phyloP scores from a whole-genome alignment of 352 stramenopile species.

The Pythium periplocum region DNA sequence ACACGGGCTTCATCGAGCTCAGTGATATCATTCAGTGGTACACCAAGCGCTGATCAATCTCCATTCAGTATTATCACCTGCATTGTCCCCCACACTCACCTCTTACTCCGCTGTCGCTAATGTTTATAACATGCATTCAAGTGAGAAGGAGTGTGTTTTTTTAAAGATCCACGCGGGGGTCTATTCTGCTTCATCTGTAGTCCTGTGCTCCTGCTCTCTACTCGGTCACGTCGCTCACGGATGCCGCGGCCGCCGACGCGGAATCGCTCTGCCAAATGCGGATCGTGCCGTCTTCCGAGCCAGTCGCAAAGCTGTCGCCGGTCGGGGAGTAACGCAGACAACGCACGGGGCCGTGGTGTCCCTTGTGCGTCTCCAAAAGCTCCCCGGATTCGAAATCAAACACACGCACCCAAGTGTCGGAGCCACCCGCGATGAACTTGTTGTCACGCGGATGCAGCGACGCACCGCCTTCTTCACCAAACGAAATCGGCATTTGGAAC shows the following conservation, averaged over 20 bases:
- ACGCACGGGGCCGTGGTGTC: constrained; percentile 96
- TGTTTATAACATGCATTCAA: too few species aligned
- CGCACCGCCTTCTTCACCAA: constrained; percentile 88
- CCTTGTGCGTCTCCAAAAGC: constrained; percentile 95
- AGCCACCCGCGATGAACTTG: constrained; percentile 89
- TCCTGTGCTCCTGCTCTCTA: not conserved
- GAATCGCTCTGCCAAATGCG: constrained; percentile 92
- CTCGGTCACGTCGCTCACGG: constrained; percentile 41
- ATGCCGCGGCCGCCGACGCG: constrained; percentile 54
- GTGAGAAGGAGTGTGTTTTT: not conserved
- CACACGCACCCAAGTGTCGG: constrained; percentile 96
- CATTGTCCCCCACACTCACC: too few species aligned
- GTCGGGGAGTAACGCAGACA: constrained; percentile 94
- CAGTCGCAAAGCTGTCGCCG: constrained; percentile 93
- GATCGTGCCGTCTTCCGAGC: constrained; percentile 97
- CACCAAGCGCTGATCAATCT: constrained; percentile 35
- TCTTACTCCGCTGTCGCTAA: too few species aligned
- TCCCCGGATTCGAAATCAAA: constrained; percentile 92
- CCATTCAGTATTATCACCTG: too few species aligned
- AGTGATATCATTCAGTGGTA: constrained; percentile 83
- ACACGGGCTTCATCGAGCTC: constrained; percentile 78
- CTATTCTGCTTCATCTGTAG: too few species aligned
- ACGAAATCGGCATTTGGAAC: constrained; percentile 84
- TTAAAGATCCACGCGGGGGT: too few species aligned
- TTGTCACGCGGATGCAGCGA: constrained; percentile 81